Base-by-base conservation (phyloP, 352 stramenopile genomes). In the Pythium chondricola region DNA sequence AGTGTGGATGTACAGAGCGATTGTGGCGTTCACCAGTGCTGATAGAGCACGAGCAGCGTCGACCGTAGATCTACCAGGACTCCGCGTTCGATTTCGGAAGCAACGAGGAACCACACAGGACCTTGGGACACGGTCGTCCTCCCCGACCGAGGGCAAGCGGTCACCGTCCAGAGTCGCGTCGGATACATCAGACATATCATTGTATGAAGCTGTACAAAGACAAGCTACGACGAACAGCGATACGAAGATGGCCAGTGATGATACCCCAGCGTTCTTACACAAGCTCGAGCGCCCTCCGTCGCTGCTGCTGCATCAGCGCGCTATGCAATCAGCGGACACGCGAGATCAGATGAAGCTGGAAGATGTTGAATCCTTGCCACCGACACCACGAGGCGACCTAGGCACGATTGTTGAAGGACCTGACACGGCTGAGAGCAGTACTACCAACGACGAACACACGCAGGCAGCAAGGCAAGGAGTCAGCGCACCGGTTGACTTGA, bases 81-180 rank as follows among this genome's bases (percentile, higher is more conserved):
- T 74, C 20, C 60, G 44, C 2, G 48, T 77, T 22, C 58, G 67
- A 20, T 48, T 55, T 56, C 38, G 36, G 10, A 67, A 63, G 36
- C 60, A 61, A 25, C 49, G 51, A 46, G 36, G n/a, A n/a, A n/a
- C n/a, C n/a, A n/a, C n/a, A n/a, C n/a, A n/a, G n/a, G n/a, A n/a
- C n/a, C n/a, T n/a, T n/a, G n/a, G n/a, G n/a, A n/a, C n/a, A n/a
- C n/a, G n/a, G n/a, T n/a, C n/a, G n/a, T n/a, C n/a, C n/a, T n/a
- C n/a, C n/a, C n/a, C n/a, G n/a, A n/a, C n/a, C n/a, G n/a, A n/a
- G n/a, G n/a, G n/a, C n/a, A n/a, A n/a, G n/a, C n/a, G n/a, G n/a
- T n/a, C n/a, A n/a, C n/a, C n/a, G n/a, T n/a, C n/a, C n/a, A n/a
- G n/a, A n/a, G n/a, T n/a, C n/a, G n/a, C n/a, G n/a, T n/a, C n/a